Conservation (phyloP, 306 rosid genomes). For the Neltuma alba region DNA sequence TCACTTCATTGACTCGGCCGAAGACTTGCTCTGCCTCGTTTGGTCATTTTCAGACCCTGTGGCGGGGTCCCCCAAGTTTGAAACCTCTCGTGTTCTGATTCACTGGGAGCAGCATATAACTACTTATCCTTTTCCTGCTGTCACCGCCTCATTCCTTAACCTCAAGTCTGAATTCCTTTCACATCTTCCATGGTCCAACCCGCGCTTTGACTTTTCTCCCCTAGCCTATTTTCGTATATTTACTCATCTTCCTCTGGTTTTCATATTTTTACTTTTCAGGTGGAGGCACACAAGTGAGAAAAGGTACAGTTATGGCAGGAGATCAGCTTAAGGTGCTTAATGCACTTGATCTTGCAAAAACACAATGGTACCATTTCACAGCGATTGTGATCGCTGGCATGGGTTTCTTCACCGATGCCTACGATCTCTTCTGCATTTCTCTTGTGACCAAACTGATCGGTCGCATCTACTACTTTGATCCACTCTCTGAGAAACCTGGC, state of each 20-base stretch:
- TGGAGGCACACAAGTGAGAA: not conserved
- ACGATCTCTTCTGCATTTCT: slow-evolving; percentile 90
- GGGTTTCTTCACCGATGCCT: slow-evolving; percentile 92
- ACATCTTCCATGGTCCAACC: not conserved
- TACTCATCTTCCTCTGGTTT: not conserved
- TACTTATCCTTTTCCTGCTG: slow-evolving; percentile 26
- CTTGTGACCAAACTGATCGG: slow-evolving; percentile 84
- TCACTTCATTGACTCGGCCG: slow-evolving; percentile 30
- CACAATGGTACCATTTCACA: slow-evolving; percentile 92
- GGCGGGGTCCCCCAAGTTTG: slow-evolving; percentile 14
- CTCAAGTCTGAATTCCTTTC: slow-evolving; percentile 8
- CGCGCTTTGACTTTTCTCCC: slow-evolving; percentile 2
- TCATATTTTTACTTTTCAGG: slow-evolving; percentile 33
- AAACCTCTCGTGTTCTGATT: not conserved
- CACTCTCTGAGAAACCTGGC: slow-evolving; percentile 54
- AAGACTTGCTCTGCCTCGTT: slow-evolving; percentile 1
- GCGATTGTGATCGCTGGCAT: slow-evolving; percentile 90
- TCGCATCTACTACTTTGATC: slow-evolving; percentile 62
- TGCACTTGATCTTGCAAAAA: slow-evolving; percentile 84
- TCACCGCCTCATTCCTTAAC: not conserved
- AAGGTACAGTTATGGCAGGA: slow-evolving; percentile 46
- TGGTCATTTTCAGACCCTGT: slow-evolving; percentile 16
- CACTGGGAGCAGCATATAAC: not conserved
- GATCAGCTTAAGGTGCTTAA: slow-evolving; percentile 64
- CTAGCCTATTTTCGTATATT: not conserved